phyloP scores from a whole-genome alignment of 106 monocot species.

The Platanthera guangdongensis region DNA sequence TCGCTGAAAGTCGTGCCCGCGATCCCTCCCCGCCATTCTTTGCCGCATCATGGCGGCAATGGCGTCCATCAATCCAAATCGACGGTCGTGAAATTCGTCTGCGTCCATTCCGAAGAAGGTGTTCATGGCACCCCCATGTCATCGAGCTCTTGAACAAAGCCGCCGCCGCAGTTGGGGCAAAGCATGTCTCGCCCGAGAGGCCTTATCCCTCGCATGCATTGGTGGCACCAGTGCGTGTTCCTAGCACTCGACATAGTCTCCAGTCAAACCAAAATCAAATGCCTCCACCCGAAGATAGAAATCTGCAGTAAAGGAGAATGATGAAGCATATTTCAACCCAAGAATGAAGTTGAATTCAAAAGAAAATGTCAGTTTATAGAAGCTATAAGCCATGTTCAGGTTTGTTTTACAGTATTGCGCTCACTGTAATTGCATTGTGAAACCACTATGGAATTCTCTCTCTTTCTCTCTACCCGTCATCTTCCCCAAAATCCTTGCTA shows the following conservation, averaged over 20 bases:
- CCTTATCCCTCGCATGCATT: conserved; percentile 38
- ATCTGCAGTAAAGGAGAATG: not conserved
- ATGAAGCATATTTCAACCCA: not conserved
- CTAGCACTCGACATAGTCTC: conserved; percentile 34
- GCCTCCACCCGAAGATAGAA: not conserved
- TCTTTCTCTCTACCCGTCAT: no score
- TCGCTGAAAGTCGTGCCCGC: conserved; percentile 25
- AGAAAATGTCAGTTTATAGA: no score
- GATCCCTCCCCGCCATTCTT: conserved; percentile 21
- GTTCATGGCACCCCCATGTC: conserved; percentile 27
- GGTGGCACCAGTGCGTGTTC: conserved; percentile 79
- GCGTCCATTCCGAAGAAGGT: conserved; percentile 24
- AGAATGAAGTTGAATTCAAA: not conserved
- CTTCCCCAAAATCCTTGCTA: no score
- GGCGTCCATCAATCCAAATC: conserved; percentile 35
- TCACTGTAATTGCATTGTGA: not conserved
- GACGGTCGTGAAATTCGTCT: conserved; percentile 12
- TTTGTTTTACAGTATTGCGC: no score
- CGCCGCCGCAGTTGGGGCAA: conserved; percentile 65
- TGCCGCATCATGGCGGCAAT: conserved; percentile 45
- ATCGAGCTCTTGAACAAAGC: conserved; percentile 65
- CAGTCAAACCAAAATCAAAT: not conserved
- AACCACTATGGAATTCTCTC: no score
- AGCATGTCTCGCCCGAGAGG: conserved; percentile 29
- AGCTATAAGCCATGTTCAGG: no score